phyloP scores from a whole-genome alignment of 768 basidiomycete species.

The Russula vinacea region DNA sequence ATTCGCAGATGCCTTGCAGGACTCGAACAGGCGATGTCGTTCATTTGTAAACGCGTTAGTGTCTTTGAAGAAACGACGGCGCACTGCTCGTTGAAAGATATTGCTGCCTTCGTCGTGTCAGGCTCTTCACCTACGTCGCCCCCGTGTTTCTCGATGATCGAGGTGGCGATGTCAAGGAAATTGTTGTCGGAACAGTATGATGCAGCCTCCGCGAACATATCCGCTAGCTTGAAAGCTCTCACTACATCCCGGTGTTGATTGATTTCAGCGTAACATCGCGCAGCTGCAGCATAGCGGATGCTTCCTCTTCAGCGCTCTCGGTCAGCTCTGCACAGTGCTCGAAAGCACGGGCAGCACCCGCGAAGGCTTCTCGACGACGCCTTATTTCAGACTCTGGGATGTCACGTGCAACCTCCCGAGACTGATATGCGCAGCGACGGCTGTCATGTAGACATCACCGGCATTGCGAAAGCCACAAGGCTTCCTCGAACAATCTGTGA shows the following conservation, averaged over 20 bases:
- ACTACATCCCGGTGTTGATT: constrained; percentile 6
- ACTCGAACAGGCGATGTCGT: constrained; percentile 12
- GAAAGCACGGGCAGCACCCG: constrained; percentile 3
- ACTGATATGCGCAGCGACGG: constrained; percentile 13
- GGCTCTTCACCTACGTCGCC: constrained; percentile 1
- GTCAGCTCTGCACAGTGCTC: constrained; percentile 9
- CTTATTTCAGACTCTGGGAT: constrained; percentile 1
- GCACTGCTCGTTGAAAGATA: constrained; percentile 12
- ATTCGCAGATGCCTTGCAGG: constrained; percentile 11
- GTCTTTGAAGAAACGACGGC: not conserved
- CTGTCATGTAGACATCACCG: constrained; percentile 2
- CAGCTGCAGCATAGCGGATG: constrained; percentile 7
- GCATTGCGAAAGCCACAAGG: constrained; percentile 20
- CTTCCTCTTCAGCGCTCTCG: not conserved
- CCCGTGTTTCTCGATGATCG: constrained; percentile 9
- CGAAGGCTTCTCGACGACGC: constrained; percentile 13
- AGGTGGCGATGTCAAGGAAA: constrained; percentile 8
- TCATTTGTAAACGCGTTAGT: not conserved
- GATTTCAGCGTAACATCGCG: constrained; percentile 27
- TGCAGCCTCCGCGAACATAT: constrained; percentile 19
- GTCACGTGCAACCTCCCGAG: constrained; percentile 16
- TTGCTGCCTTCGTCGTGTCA: constrained; percentile 5
- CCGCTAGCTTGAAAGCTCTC: constrained; percentile 6
- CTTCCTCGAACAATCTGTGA: constrained; percentile 20
- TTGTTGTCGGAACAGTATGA: constrained; percentile 23